Conservation (phyloP, 441 rosid genomes). For the Bocquillonia castaneifolia region DNA sequence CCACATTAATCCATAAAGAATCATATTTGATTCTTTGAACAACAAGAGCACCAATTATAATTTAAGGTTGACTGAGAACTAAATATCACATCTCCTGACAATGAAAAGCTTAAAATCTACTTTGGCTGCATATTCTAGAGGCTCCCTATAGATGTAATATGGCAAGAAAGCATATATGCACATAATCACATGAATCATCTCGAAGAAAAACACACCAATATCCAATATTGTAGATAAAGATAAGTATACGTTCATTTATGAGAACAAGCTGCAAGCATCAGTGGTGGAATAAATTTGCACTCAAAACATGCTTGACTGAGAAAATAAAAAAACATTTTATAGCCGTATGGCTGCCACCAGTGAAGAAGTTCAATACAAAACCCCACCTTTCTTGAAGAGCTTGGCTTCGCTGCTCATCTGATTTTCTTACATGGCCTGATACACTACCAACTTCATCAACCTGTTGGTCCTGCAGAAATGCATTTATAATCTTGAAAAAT, state of each 20-base stretch:
- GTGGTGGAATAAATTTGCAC: not conserved
- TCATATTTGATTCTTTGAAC: too few relatives aligned
- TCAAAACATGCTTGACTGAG: not conserved
- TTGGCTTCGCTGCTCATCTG: slow-evolving; percentile 34
- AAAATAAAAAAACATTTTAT: not conserved
- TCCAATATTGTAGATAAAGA: not conserved
- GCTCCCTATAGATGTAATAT: too few relatives aligned
- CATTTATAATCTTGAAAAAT: slow-evolving; percentile 13
- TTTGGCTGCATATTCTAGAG: too few relatives aligned
- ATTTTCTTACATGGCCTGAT: slow-evolving; percentile 31
- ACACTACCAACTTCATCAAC: slow-evolving; percentile 31
- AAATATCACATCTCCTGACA: too few relatives aligned
- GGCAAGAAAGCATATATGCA: not conserved
- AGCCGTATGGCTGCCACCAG: too few relatives aligned
- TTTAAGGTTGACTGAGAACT: too few relatives aligned
- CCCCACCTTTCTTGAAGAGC: slow-evolving; percentile 57
- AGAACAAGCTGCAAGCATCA: not conserved
- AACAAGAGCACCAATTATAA: too few relatives aligned
- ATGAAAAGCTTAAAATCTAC: too few relatives aligned
- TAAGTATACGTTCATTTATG: not conserved
- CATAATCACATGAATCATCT: not conserved
- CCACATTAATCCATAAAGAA: too few relatives aligned
- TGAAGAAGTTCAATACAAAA: slow-evolving; percentile 11
- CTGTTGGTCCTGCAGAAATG: slow-evolving; percentile 39
- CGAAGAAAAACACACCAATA: not conserved